Evolutionary conservation across 1,284 basidiomycete species (phyloP), one percentile per base, ranked within the genome.

Genomic region (Papiliotrema fonsecae): DNA sequence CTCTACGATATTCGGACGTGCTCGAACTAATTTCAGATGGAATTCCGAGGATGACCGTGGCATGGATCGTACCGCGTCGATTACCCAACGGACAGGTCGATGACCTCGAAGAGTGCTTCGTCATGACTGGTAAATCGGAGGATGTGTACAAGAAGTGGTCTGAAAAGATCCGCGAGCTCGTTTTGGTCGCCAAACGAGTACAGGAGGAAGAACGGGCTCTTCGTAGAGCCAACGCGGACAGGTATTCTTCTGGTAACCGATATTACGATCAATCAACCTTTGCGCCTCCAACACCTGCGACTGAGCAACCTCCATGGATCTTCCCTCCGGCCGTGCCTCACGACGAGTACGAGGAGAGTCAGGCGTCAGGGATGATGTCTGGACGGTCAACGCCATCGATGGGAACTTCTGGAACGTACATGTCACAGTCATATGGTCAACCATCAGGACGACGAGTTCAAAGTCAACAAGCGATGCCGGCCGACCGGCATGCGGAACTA

Each of bases 91-190:
- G 61, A 27, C 58, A 47, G 36, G 42, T 60, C 38, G 56, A 55
- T 34, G 66, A 64, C 30, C 43, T 62, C 24, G 62, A 88, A 42
- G 96, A 98, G 69, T 93, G 83, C 61, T 97, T 99, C 73, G 88
- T 90, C 38, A 81, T 99, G 52, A 86, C 88, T 47, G 97, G 94
- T 72, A 82, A 88, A 47, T 85, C 85, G 22, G 91, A 97, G 67
- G 94, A 97, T 64, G 88, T 93, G 67, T 82, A 97, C 65, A 82
- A 82, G 49, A 86, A 88, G 62, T 99, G 96, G 94, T 87, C 94
- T 64, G 79, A 82, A 18, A 84, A 86, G 54, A 86, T 98, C 59
- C 89, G 85, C 69, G 85, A 87, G 50, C 79, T 97, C 25, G 91
- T 58, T 72, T 75, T 2, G 69, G 72, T 34, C 56, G 61, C 27